Evolutionary conservation across 2,329 filamentous ascomycete species (phyloP).

Genomic region (Xylariaceae sp.): DNA sequence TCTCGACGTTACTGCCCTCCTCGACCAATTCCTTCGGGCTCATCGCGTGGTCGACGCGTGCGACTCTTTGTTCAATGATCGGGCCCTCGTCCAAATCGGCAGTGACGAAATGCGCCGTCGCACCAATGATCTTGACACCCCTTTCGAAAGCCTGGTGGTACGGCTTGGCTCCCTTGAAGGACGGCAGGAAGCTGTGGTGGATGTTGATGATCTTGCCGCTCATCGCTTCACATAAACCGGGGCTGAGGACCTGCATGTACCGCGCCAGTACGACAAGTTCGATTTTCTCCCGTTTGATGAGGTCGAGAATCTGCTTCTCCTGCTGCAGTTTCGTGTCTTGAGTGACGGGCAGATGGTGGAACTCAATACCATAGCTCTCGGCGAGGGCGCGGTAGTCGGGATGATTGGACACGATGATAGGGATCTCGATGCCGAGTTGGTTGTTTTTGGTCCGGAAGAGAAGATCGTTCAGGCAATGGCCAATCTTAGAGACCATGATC

Average conservation of each 20-base stretch:
- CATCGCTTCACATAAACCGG: constrained; percentile 69
- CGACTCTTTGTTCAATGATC: constrained; percentile 80
- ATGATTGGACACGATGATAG: constrained; percentile 78
- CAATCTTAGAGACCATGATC: constrained; percentile 88
- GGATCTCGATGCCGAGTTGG: constrained; percentile 69
- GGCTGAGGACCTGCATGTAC: constrained; percentile 83
- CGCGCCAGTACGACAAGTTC: constrained; percentile 76
- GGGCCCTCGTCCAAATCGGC: constrained; percentile 80
- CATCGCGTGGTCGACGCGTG: constrained; percentile 70
- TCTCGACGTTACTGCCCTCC: constrained; percentile 79
- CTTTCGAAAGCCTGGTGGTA: constrained; percentile 85
- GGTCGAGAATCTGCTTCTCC: constrained; percentile 63
- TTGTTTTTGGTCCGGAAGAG: constrained; percentile 71
- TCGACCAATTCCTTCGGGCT: constrained; percentile 70
- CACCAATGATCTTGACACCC: constrained; percentile 83
- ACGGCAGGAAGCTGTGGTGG: constrained; percentile 80
- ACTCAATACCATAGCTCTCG: constrained; percentile 67
- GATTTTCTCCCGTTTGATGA: constrained; percentile 62
- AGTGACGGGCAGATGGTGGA: constrained; percentile 74
- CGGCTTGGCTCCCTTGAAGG: constrained; percentile 82
- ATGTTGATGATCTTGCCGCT: constrained; percentile 87
- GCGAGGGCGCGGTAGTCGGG: constrained; percentile 65
- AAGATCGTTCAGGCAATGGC: constrained; percentile 78
- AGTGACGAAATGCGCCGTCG: constrained; percentile 81
- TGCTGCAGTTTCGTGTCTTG: constrained; percentile 72